These are phyloP conservation scores for Chlamydomonas sphaeroides DNA, from an alignment of 139 green algal genomes.

Conservation along the genomic window DNA sequence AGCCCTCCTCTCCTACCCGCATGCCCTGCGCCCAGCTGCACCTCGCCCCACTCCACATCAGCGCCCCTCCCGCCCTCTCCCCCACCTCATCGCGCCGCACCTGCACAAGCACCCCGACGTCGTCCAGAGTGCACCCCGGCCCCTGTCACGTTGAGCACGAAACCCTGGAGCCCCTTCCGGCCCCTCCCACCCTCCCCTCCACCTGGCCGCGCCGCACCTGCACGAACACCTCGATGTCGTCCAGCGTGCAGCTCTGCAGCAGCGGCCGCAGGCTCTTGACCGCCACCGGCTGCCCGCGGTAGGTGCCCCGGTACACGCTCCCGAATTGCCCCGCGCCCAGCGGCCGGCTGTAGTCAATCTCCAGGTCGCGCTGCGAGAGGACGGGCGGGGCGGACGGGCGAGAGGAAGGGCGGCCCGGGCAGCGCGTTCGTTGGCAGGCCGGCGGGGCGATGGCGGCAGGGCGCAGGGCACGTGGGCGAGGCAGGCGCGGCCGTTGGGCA, in stretches of 20 bases:
- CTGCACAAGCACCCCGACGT: slow-evolving; percentile 35
- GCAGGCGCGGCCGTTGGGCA: too few relatives aligned
- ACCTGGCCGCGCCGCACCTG: background rate
- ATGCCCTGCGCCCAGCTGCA: too few relatives aligned
- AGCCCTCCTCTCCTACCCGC: too few relatives aligned
- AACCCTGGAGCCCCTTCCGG: too few relatives aligned
- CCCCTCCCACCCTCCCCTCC: background rate
- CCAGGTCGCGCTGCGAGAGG: background rate
- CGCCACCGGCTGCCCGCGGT: slow-evolving; percentile 6
- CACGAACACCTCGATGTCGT: slow-evolving; percentile 34
- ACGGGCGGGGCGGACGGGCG: too few relatives aligned
- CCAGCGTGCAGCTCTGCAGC: slow-evolving; percentile 13
- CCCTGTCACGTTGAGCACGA: too few relatives aligned
- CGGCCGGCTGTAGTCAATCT: background rate
- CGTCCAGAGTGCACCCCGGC: slow-evolving; percentile 11
- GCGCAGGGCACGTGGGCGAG: too few relatives aligned
- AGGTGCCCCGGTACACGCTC: slow-evolving; percentile 9
- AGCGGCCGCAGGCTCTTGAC: slow-evolving; percentile 30
- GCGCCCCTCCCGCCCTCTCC: background rate
- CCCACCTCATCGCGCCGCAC: background rate
- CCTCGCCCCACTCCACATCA: too few relatives aligned
- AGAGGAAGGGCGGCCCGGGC: background rate
- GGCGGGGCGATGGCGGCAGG: too few relatives aligned
- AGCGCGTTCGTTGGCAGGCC: too few relatives aligned
- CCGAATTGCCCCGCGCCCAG: slow-evolving; percentile 28